Evolutionary conservation across 352 stramenopile genomes (phyloP).

Genomic region (Phytophthora cryptogea): DNA sequence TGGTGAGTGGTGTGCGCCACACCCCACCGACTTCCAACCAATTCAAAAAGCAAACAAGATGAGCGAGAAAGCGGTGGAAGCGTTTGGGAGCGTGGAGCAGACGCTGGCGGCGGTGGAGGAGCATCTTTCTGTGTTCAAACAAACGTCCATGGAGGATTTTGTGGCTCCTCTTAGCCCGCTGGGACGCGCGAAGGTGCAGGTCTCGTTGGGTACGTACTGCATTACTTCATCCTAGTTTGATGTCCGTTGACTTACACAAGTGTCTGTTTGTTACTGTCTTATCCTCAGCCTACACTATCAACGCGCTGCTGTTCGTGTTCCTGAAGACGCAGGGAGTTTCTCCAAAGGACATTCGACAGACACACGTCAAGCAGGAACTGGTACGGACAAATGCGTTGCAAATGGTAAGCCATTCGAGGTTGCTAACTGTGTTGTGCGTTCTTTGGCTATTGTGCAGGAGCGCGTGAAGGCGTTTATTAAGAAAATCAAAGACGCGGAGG

Average conservation of each 20-base stretch:
- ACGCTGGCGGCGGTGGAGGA: conserved; percentile 78
- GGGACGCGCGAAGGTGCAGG: conserved; percentile 84
- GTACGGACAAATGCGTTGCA: conserved; percentile 23
- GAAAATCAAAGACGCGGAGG: conserved; percentile 90
- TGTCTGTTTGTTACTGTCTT: background rate
- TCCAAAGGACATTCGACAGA: conserved; percentile 87
- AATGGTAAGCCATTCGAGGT: background rate
- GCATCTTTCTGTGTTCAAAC: conserved; percentile 64
- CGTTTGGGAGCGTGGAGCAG: conserved; percentile 76
- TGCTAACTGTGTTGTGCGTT: background rate
- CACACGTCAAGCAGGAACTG: conserved; percentile 90
- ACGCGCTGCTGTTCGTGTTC: conserved; percentile 87
- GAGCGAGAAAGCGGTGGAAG: conserved; percentile 64
- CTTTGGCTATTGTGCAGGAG: conserved; percentile 43
- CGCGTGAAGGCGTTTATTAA: conserved; percentile 89
- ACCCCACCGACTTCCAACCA: conserved; percentile 22
- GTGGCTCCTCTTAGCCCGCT: conserved; percentile 60
- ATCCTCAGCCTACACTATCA: conserved; percentile 81
- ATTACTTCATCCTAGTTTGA: background rate
- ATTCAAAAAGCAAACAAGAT: conserved; percentile 26
- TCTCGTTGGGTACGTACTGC: conserved; percentile 68
- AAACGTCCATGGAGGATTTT: conserved; percentile 62
- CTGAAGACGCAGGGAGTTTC: conserved; percentile 88
- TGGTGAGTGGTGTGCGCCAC: conserved; percentile 18
- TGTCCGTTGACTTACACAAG: conserved; percentile 3